Base-by-base conservation (phyloP, 257 asterid genomes). In the Solanum clarkiae region DNA sequence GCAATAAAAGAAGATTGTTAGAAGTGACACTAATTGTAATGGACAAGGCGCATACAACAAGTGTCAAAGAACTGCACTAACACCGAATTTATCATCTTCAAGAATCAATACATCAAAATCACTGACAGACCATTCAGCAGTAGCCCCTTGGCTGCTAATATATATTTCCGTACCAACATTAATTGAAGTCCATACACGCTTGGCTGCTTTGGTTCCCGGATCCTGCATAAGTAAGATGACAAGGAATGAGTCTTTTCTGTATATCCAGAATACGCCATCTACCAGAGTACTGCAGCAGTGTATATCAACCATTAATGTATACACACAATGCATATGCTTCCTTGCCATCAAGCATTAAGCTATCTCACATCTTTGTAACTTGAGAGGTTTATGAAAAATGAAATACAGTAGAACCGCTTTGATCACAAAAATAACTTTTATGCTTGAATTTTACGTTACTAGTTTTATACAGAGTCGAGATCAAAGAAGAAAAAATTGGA, bases 151-250 rank as follows among this genome's bases (percentile, higher is more conserved):
- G 60, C 91, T 87, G 86, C 95, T 93, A 55, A 92, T 93, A 49
- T 95, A 95, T 83, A 95, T 93, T 86, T 95, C 98, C 29, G 98
- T 88, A 63, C 98, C 98, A 66, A 94, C 93, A 82, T 95, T 94
- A 86, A 95, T 86, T n/a, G 98, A 95, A 83, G 89, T 60, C 98
- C 98, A 94, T 60, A 90, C 88, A 6, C 96, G 92, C 83, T 47
- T 93, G 55, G 98, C 97, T 77, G 93, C 91, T 84, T 92, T 90
- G 53, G 98, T 95, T 77, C 97, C 98, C 0, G 98, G 98, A 91
- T 95, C 96, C 98, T 93, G 92, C 88, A 56, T 24, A 75, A 45
- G 65, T 47, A 17, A 63, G 68, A 71, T 26, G 18, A 45, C 8
- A 13, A 49, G n/a, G 44, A 13, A 75, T 75, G 7, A 75, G 60